phyloP scores from a whole-genome alignment of 1,139 yeast species.

The Hansenula sp. region DNA sequence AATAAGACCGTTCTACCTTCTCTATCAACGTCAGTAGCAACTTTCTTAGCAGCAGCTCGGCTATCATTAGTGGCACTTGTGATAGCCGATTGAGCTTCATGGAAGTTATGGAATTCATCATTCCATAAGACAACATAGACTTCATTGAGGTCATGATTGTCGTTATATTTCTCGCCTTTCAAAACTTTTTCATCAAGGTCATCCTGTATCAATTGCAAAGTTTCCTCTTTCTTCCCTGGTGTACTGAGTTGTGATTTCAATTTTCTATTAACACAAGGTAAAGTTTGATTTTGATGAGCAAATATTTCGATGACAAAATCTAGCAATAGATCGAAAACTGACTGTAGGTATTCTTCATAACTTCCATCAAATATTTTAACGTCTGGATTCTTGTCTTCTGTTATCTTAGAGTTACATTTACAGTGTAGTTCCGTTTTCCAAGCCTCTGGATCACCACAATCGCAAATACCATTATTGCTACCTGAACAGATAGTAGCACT shows the following conservation, averaged over 20 bases:
- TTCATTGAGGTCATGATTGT: constrained; percentile 14
- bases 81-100: constrained; percentile 27
- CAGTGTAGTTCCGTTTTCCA: constrained; percentile 48
- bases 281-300: constrained; percentile 20
- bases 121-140: constrained; percentile 61
- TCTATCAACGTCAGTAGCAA: constrained; percentile 28
- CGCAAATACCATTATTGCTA: constrained; percentile 57
- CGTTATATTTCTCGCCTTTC: constrained; percentile 13
- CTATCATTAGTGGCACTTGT: constrained; percentile 32
- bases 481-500: constrained; percentile 47
- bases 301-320: constrained; percentile 49
- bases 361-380: constrained; percentile 58
- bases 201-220: not conserved
- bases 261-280: constrained; percentile 10
- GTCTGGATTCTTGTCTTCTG: constrained; percentile 16
- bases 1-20: constrained; percentile 33
- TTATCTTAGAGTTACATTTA: constrained; percentile 22
- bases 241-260: not conserved
- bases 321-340: constrained; percentile 35
- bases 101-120: constrained; percentile 65
- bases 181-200: constrained; percentile 5
- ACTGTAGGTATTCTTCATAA: constrained; percentile 27
- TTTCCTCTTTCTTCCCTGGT: not conserved
- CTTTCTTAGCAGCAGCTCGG: constrained; percentile 4
- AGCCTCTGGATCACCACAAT: constrained; percentile 69